Evolutionary conservation across 306 rosid genomes (phyloP).

Genomic region (Crotalaria pallida): DNA sequence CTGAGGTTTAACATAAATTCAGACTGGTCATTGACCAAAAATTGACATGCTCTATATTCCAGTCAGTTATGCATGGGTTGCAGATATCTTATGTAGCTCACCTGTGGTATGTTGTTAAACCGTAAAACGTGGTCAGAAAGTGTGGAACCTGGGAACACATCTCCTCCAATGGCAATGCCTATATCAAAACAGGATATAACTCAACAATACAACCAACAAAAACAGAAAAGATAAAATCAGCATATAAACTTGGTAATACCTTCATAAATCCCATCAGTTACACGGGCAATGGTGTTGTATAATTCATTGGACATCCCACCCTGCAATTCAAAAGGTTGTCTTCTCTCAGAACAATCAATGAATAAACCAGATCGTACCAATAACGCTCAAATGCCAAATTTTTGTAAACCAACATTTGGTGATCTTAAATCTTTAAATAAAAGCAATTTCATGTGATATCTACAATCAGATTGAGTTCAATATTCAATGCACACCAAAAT

Average conservation of each 20-base stretch:
- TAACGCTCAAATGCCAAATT: not conserved
- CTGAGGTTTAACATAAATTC: conserved; percentile 42
- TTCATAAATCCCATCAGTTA: conserved; percentile 94
- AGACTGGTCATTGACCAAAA: conserved; percentile 15
- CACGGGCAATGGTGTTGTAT: conserved; percentile 89
- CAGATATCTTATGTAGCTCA: conserved; percentile 24
- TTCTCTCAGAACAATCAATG: conserved; percentile 17
- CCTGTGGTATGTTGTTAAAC: conserved; percentile 98
- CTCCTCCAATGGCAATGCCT: conserved; percentile 99
- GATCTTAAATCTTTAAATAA: not conserved
- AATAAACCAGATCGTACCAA: not conserved
- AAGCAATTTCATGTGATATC: conserved; percentile 7
- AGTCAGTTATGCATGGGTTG: not conserved
- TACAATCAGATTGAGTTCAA: conserved; percentile 14
- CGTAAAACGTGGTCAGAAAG: conserved; percentile 98
- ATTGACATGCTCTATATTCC: not conserved
- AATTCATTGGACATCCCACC: conserved; percentile 99
- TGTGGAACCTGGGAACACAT: conserved; percentile 98
- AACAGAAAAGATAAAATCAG: conserved; percentile 9
- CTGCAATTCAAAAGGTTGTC: conserved; percentile 42
- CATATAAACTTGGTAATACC: conserved; percentile 43
- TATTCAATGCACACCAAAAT: not conserved
- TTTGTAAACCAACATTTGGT: not conserved
- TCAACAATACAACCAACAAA: conserved; percentile 8
- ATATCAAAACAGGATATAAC: conserved; percentile 26